A percentile compares a stretch with the other conserved stretches of the same genome.
Evolutionary conservation across 2,329 filamentous ascomycete species (phyloP).

Genomic region (Epichloe festucae): DNA sequence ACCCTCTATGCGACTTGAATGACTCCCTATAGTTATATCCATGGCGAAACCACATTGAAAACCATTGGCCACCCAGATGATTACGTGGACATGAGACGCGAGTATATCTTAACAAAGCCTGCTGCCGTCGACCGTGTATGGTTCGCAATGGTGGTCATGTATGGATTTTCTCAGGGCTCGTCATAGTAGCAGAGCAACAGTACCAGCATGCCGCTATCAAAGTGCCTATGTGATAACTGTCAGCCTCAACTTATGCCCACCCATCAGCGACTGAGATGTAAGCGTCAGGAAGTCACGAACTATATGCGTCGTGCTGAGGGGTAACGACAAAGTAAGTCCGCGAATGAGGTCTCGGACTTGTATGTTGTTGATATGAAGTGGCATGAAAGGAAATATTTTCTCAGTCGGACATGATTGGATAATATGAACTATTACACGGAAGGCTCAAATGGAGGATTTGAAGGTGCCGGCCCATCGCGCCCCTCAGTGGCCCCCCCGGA

Average conservation of each 20-base stretch:
- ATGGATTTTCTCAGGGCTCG: neutral
- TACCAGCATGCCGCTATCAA: neutral
- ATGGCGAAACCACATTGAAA: conserved; percentile 1
- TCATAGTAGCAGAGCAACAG: neutral
- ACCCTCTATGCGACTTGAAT: neutral
- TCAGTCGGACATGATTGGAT: conserved; percentile 7
- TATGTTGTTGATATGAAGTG: neutral
- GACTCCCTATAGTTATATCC: conserved; percentile 2
- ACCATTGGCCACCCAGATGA: conserved; percentile 1
- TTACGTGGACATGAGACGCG: conserved; percentile 3
- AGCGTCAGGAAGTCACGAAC: conserved; percentile 9
- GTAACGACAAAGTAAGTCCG: neutral
- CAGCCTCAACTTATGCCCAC: conserved; percentile 4
- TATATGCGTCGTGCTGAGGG: neutral
- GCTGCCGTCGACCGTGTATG: conserved; percentile 3
- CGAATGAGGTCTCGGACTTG: neutral
- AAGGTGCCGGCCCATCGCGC: conserved; percentile 12
- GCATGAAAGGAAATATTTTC: neutral
- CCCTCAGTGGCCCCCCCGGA: conserved; percentile 11
- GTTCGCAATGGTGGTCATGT: conserved; percentile 4
- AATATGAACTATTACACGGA: conserved; percentile 10
- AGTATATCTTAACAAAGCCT: conserved; percentile 1
- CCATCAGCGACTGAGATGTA: conserved; percentile 6
- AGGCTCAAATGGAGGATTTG: conserved; percentile 13
- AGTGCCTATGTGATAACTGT: conserved; percentile 3